These are phyloP conservation scores for Auricularia cornea DNA, from an alignment of 768 basidiomycete genomes.

Conservation along the genomic window DNA sequence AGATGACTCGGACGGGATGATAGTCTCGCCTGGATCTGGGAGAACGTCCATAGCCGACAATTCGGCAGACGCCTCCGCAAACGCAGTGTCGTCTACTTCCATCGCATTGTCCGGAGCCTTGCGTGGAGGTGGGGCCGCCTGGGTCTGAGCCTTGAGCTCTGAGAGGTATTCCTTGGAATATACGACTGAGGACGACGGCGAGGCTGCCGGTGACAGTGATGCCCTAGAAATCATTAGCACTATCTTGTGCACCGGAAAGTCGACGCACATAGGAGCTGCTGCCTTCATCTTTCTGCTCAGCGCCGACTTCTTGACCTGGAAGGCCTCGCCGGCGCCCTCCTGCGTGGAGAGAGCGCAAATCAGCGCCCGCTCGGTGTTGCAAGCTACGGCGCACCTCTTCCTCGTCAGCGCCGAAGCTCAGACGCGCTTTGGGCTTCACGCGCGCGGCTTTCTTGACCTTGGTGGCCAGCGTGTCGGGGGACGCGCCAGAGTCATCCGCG, in stretches of 20 bases:
- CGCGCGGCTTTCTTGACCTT: slow-evolving; percentile 66
- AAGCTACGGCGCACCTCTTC: slow-evolving; percentile 40
- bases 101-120: slow-evolving; percentile 37
- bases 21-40: slow-evolving; percentile 31
- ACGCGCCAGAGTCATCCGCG: slow-evolving; percentile 29
- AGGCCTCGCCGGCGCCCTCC: slow-evolving; percentile 54
- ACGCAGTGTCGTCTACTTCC: slow-evolving; percentile 25
- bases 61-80: slow-evolving; percentile 31
- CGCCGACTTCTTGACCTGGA: slow-evolving; percentile 74
- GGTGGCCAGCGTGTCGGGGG: slow-evolving; percentile 51
- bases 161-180: slow-evolving; percentile 70
- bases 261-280: not conserved
- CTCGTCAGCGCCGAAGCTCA: slow-evolving; percentile 70
- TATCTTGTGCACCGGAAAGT: too few species aligned
- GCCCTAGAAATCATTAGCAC: too few species aligned
- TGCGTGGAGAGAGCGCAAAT: slow-evolving; percentile 22
- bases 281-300: slow-evolving; percentile 48
- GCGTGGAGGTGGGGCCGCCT: slow-evolving; percentile 32
- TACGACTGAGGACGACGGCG: slow-evolving; percentile 36
- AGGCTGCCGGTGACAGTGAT: not conserved
- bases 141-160: slow-evolving; percentile 73
- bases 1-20: slow-evolving; percentile 63
- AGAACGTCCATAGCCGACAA: not conserved
- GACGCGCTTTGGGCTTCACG: slow-evolving; percentile 51
- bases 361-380: slow-evolving; percentile 15